Evolutionary conservation across 2,329 filamentous ascomycete species (phyloP).

Genomic region (Fusarium verticillioides): DNA sequence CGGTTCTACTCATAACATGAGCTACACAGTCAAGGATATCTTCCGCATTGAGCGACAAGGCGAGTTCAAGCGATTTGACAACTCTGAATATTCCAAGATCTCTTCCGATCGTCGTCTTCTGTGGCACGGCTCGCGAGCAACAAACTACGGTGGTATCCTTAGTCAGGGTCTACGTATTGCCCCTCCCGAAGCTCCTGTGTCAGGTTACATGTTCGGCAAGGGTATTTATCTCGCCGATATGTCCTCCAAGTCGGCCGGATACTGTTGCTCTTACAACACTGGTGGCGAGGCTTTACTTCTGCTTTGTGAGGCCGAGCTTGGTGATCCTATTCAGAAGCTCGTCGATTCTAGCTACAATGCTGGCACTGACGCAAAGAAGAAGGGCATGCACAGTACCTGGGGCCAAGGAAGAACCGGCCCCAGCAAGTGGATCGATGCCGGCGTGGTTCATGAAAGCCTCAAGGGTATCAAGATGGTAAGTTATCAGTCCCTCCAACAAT

Average conservation of each 20-base stretch:
- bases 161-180: conserved; percentile 91
- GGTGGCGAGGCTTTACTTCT: conserved; percentile 78
- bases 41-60: conserved; percentile 84
- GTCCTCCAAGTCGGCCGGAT: conserved; percentile 83
- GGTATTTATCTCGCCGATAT: conserved; percentile 91
- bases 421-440: conserved; percentile 79
- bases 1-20: conserved; percentile 72
- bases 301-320: conserved; percentile 83
- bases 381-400: conserved; percentile 74
- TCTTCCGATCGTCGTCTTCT: conserved; percentile 78
- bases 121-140: conserved; percentile 87
- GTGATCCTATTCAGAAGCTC: conserved; percentile 77
- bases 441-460: conserved; percentile 70
- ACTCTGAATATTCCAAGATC: conserved; percentile 62
- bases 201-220: conserved; percentile 90
- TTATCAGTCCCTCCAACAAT: background rate
- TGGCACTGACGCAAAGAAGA: conserved; percentile 67
- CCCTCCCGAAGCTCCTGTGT: conserved; percentile 81
- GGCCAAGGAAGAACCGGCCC: conserved; percentile 75
- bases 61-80: conserved; percentile 75
- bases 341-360: conserved; percentile 69
- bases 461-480: conserved; percentile 75
- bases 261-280: conserved; percentile 73
- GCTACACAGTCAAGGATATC: conserved; percentile 75
- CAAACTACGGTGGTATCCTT: conserved; percentile 89